Conservation (phyloP, 306 rosid genomes). For the Castanospermum australe region DNA sequence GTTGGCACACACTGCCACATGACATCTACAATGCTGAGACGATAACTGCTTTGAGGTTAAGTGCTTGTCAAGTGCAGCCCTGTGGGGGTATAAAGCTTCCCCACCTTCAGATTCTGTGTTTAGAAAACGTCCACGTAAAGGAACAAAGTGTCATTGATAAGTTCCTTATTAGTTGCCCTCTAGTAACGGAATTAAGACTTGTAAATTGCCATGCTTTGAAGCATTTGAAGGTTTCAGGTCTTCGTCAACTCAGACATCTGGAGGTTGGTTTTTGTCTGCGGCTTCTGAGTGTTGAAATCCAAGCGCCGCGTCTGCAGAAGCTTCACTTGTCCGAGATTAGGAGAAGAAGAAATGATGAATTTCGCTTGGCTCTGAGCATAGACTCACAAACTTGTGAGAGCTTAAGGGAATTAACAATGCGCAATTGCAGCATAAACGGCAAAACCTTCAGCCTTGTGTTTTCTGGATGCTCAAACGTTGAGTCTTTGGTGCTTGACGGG, state of each 20-base stretch:
- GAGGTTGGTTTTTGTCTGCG: neutral
- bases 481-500: neutral
- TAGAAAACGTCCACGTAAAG: neutral
- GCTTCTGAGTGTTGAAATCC: neutral
- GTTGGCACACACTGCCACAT: too few relatives aligned
- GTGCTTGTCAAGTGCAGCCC: neutral
- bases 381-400: neutral
- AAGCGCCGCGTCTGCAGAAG: neutral
- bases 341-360: neutral
- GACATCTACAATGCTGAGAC: neutral
- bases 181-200: neutral
- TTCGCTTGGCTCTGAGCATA: neutral
- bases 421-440: neutral
- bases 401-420: neutral
- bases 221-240: neutral
- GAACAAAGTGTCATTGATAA: neutral
- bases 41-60: neutral
- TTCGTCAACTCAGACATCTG: neutral
- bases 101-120: neutral
- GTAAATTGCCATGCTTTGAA: neutral
- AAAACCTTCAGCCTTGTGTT: neutral
- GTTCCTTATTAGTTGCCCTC: neutral
- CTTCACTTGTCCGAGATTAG: neutral
- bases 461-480: neutral
- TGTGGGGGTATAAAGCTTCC: neutral